Evolutionary conservation across 768 basidiomycete species (phyloP).

Genomic region (Collybia sordida): DNA sequence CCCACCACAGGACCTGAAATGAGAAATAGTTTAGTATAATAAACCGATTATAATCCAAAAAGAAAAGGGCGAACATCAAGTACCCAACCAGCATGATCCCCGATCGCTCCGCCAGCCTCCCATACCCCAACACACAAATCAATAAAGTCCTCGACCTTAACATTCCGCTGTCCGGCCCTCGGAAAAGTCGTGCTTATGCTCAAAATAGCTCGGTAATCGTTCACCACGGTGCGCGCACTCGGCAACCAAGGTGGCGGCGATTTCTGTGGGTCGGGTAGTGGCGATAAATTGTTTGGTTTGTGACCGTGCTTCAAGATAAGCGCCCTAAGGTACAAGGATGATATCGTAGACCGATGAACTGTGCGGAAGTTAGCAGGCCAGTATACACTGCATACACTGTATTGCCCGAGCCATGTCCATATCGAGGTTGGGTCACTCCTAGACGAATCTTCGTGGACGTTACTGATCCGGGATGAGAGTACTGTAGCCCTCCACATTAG

Average conservation of each 20-base stretch:
- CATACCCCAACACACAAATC: constrained; percentile 80
- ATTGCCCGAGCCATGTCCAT: constrained; percentile 66
- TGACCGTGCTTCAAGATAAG: constrained; percentile 52
- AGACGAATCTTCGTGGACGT: constrained; percentile 33
- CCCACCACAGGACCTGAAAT: constrained; percentile 85
- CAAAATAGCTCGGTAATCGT: constrained; percentile 70
- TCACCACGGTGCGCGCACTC: constrained; percentile 63
- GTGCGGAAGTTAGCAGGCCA: constrained; percentile 85
- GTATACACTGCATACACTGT: constrained; percentile 56
- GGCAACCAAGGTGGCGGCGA: constrained; percentile 59
- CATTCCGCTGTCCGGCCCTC: constrained; percentile 74
- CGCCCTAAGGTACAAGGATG: constrained; percentile 71
- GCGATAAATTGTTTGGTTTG: constrained; percentile 7
- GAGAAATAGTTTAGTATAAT: constrained; percentile 1
- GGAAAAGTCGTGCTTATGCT: constrained; percentile 75
- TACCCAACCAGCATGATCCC: constrained; percentile 72
- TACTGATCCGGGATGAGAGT: constrained; percentile 51
- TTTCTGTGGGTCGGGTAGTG: constrained; percentile 23
- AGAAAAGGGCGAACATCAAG: constrained; percentile 61
- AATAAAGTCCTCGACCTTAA: constrained; percentile 79
- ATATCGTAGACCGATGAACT: constrained; percentile 68
- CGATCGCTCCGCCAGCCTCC: constrained; percentile 69
- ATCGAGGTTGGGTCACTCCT: constrained; percentile 31
- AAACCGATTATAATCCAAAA: not conserved
- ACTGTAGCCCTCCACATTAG: constrained; percentile 80